Evolutionary conservation across 2,329 filamentous ascomycete genomes (phyloP).

Genomic region (Cercospora nicotianae): DNA sequence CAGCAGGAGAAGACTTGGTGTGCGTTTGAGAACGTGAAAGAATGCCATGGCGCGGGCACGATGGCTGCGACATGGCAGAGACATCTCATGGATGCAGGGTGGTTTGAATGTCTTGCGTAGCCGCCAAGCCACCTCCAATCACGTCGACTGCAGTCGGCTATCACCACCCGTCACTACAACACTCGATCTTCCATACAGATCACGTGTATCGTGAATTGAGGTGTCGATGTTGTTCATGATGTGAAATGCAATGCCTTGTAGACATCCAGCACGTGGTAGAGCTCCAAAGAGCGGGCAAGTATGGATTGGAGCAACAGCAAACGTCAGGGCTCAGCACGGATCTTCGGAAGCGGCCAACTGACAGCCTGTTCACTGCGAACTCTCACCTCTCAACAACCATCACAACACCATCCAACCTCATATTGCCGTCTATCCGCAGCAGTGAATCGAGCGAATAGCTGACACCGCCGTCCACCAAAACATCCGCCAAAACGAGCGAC

Average conservation of each 20-base stretch:
- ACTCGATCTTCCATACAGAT: not conserved
- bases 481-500: constrained; percentile 30
- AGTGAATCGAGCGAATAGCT: not conserved
- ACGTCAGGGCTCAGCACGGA: constrained; percentile 1
- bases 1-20: not conserved
- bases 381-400: not conserved
- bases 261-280: not conserved
- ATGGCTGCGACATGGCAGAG: not conserved
- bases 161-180: not conserved
- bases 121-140: not conserved
- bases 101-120: not conserved
- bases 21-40: not conserved
- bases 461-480: not conserved
- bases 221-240: not conserved
- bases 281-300: not conserved
- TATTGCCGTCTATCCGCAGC: not conserved
- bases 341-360: constrained; percentile 1
- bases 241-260: not conserved
- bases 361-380: not conserved
- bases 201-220: not conserved
- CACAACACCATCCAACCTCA: not conserved
- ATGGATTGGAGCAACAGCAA: constrained; percentile 1
- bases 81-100: not conserved
- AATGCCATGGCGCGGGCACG: not conserved
- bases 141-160: not conserved